Base-by-base conservation (phyloP, 2,329 filamentous ascomycete species). In the Phoma sp. region DNA sequence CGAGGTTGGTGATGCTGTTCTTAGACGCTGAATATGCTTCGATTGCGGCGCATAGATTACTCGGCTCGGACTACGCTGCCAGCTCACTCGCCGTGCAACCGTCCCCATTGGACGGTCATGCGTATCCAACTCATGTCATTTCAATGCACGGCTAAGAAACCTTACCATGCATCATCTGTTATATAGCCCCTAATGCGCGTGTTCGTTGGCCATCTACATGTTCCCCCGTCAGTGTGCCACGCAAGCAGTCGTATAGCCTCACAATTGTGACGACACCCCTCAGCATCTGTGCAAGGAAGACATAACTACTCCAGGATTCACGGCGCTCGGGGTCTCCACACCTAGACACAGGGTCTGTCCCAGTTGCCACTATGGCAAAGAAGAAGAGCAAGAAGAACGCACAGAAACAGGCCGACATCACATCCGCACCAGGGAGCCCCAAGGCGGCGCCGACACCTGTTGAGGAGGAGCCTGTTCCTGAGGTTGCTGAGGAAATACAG, bases 171-270 rank as follows among this genome's bases (percentile, higher is more conserved):
- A 65, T 62, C 62, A 58, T 59, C 55, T 65, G 51, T 66, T 74
- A 72, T 74, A 72, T 74, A 73, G 67, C 57, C 66, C 61, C 53
- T 67, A 62, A 65, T 65, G 62, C 70, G 70, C 71, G 65, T 73
- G 67, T 66, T 62, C 62, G 61, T 62, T 62, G 58, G 62, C 46
- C 56, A 58, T 67, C 52, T 65, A 64, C 62, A 67, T 64, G 63
- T 65, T 73, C 64, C 58, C 63, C 58, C 59, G 60, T 67, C 63
- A 58, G 61, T 64, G 70, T 74, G 72, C 74, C 70, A 74, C 73
- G 72, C 71, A 71, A 72, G 68, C 72, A 72, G 57, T 65, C 63
- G 51, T 53, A 50, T 63, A 65, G 66, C 69, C 61, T 64, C 58
- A 64, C 62, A 54, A 62, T 63, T 54, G 61, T 62, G 46, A 50